Evolutionary conservation across 1,139 yeast species (phyloP), one percentile per base, ranked within the genome.

Genomic region (Scheffersomyces quercinus): DNA sequence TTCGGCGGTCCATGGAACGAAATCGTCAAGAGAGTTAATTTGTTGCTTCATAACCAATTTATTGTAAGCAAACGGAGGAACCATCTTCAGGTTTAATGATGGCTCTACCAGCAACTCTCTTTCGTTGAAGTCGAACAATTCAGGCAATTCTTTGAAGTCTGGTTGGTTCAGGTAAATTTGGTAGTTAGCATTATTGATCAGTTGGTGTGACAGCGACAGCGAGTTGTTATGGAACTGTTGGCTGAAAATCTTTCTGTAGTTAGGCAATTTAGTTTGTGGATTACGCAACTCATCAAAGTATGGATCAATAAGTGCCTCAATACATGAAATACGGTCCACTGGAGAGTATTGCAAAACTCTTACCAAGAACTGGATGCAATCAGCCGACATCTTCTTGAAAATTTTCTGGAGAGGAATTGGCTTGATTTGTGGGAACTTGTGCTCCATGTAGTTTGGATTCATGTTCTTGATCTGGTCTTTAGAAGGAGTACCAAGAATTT

Each of bases 361-460:
- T 31, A 77, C 68, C 56, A 86, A 77, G 51, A 86, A 73, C 48
- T 78, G 83, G 43, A 85, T 77, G 54, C 88, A 83, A 51, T 84
- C 90, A 10, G 49, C 73, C 64, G 73, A 59, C 67, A 70, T 70
- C 53, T 84, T 83, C 55, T 89, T 82, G 69, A 93, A 91, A 29
- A 93, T 93, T 58, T 86, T 87, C 43, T 78, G 68, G 55, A 93
- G 76, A 29, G 98, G 97, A 46, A 93, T 95, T 46, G 98, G 96
- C 64, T 88, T 86, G 60, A 93, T 93, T 56, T 89, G 93, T 2
- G 99, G 99, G 74, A 93, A 93, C 60, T 89, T 88, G 68, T 93
- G 97, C 64, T 93, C 99, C 85, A 89, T 88, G 70, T 93, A 95
- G 67, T 90, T 91, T 46, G 97, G 96, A 67, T 93, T 93, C 99